Evolutionary conservation across 2,329 filamentous ascomycete genomes (phyloP).

Genomic region (Ophiocordyceps robertsii): DNA sequence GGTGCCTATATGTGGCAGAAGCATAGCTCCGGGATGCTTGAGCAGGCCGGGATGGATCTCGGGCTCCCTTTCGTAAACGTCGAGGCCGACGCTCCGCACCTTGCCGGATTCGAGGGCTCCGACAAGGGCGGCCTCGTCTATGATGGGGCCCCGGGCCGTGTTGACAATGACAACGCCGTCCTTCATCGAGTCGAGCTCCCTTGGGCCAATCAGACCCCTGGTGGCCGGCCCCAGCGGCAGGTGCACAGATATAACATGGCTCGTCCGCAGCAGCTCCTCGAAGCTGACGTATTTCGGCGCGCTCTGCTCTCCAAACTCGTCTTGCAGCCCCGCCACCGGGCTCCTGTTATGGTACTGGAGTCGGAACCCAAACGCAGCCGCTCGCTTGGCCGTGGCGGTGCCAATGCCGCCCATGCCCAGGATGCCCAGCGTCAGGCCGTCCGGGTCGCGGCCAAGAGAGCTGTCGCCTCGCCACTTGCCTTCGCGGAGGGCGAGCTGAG

Average conservation of each 20-base stretch:
- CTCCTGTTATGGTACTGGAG: conserved; percentile 44
- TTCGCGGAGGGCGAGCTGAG: conserved; percentile 43
- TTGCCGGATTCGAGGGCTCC: conserved; percentile 38
- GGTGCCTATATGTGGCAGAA: conserved; percentile 57
- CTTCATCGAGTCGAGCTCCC: conserved; percentile 39
- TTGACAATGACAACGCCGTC: conserved; percentile 43
- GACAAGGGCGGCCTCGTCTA: conserved; percentile 42
- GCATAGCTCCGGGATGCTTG: conserved; percentile 42
- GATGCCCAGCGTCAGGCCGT: conserved; percentile 49
- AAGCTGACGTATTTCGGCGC: conserved; percentile 31
- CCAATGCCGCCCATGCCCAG: conserved; percentile 49
- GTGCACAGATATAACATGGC: conserved; percentile 41
- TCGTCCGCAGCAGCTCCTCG: conserved; percentile 35
- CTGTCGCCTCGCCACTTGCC: conserved; percentile 43
- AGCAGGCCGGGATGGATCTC: conserved; percentile 46
- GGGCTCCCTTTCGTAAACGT: conserved; percentile 46
- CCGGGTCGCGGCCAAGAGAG: conserved; percentile 47
- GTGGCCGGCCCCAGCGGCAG: conserved; percentile 36
- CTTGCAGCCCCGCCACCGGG: conserved; percentile 23
- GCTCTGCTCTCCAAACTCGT: conserved; percentile 17
- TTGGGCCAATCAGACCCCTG: conserved; percentile 35
- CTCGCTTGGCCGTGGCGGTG: conserved; percentile 30
- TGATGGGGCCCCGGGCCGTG: conserved; percentile 41
- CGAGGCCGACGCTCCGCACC: conserved; percentile 38
- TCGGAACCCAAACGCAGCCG: conserved; percentile 39